These are phyloP conservation scores for Echinosophora koreensis DNA, from an alignment of 306 rosid species.

Conservation along the genomic window DNA sequence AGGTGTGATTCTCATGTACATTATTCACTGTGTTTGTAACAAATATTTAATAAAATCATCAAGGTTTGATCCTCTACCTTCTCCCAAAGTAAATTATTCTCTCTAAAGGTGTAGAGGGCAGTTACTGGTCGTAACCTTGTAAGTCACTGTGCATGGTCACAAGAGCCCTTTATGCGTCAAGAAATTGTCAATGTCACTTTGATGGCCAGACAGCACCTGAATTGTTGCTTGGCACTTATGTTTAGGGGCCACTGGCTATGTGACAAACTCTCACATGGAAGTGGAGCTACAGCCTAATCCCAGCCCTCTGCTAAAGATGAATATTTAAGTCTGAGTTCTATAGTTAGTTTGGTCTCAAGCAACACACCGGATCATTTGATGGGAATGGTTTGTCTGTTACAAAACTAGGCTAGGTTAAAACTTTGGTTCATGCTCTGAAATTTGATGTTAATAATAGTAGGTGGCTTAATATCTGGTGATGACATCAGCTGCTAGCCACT, in stretches of 20 bases:
- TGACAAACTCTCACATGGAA: constrained; percentile 7
- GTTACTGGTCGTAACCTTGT: constrained; percentile 12
- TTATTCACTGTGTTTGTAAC: constrained; percentile 3
- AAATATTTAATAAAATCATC: neutral
- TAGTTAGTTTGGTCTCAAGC: constrained; percentile 11
- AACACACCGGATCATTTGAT: constrained; percentile 8
- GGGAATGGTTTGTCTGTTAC: neutral
- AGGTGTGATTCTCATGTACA: neutral
- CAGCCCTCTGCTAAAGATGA: neutral
- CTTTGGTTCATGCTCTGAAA: constrained; percentile 36
- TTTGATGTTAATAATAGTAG: constrained; percentile 12
- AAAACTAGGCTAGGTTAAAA: constrained; percentile 12
- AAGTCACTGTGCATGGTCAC: neutral
- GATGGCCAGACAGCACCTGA: constrained; percentile 1
- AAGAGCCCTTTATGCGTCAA: neutral
- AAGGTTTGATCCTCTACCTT: neutral
- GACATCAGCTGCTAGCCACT: constrained; percentile 19
- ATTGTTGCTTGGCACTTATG: neutral
- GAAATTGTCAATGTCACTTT: neutral
- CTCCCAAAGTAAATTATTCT: constrained; percentile 8
- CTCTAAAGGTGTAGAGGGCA: neutral
- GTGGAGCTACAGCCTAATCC: neutral
- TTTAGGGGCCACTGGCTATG: constrained; percentile 10
- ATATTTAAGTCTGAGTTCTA: neutral
- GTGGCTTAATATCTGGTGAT: constrained; percentile 19